Evolutionary conservation across 2,329 filamentous ascomycete genomes (phyloP).

Genomic region (Nemania sp.): DNA sequence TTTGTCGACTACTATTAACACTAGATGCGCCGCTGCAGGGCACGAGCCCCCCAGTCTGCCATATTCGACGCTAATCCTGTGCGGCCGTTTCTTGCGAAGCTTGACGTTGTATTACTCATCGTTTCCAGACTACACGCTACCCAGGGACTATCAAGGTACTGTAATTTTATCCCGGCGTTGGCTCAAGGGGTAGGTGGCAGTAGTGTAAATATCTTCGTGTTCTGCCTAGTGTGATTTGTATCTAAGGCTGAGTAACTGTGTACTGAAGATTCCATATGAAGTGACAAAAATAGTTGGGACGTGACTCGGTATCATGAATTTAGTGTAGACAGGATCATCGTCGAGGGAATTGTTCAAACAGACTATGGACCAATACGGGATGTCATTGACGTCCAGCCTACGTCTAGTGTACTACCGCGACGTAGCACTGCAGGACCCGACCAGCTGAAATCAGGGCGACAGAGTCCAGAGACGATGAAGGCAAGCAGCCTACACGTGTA

Average conservation of each 20-base stretch:
- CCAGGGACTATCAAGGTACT: no score
- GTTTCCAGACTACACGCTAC: neutral
- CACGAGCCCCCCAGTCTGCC: neutral
- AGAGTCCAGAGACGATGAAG: constrained; percentile 1
- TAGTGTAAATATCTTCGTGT: neutral
- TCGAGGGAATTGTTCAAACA: neutral
- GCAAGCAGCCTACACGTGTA: constrained; percentile 17
- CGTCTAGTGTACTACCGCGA: constrained; percentile 1
- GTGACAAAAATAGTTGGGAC: neutral
- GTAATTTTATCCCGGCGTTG: neutral
- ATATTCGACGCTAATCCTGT: neutral
- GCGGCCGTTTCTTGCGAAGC: neutral
- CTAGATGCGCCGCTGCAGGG: neutral
- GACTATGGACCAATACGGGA: neutral
- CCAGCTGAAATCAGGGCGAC: constrained; percentile 25
- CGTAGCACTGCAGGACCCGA: constrained; percentile 1
- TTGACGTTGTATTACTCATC: neutral
- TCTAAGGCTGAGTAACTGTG: no score
- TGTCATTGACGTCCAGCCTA: neutral
- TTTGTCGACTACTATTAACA: neutral
- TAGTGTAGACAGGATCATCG: neutral
- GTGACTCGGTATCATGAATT: no score
- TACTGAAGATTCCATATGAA: no score
- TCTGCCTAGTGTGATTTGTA: no score
- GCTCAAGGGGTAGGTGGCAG: neutral